These are phyloP conservation scores for Lactarius evosmus DNA, from an alignment of 768 basidiomycete species.

Conservation along the genomic window DNA sequence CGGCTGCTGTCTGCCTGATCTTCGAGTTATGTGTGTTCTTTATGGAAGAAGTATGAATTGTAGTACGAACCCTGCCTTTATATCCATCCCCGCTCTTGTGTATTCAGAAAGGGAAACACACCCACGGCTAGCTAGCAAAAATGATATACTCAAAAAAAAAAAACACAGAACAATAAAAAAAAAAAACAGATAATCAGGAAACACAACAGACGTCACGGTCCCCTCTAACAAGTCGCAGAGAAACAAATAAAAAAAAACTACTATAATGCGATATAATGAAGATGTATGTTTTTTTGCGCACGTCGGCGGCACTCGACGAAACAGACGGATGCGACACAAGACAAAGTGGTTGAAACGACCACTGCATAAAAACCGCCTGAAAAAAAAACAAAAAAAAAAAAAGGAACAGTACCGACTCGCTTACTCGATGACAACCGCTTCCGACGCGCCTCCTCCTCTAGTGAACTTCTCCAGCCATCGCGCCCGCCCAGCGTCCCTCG, in stretches of 20 bases:
- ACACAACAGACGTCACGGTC: too few relatives aligned
- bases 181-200: too few relatives aligned
- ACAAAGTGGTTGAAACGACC: too few relatives aligned
- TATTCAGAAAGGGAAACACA: neutral
- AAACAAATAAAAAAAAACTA: neutral
- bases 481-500: neutral
- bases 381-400: neutral
- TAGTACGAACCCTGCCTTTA: neutral
- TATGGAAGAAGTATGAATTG: neutral
- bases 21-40: neutral
- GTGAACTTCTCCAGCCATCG: conserved; percentile 10
- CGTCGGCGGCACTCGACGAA: too few relatives aligned
- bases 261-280: neutral
- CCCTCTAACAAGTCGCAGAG: neutral
- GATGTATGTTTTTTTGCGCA: neutral
- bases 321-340: neutral
- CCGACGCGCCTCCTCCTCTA: neutral
- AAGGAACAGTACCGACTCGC: too few relatives aligned
- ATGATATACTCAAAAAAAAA: neutral
- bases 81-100: neutral
- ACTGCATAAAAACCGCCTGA: neutral
- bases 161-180: neutral
- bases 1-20: neutral
- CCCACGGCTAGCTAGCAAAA: neutral
- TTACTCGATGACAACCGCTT: neutral